Evolutionary conservation across 2,329 filamentous ascomycete species (phyloP).

Genomic region (Paradendryphiella salina): DNA sequence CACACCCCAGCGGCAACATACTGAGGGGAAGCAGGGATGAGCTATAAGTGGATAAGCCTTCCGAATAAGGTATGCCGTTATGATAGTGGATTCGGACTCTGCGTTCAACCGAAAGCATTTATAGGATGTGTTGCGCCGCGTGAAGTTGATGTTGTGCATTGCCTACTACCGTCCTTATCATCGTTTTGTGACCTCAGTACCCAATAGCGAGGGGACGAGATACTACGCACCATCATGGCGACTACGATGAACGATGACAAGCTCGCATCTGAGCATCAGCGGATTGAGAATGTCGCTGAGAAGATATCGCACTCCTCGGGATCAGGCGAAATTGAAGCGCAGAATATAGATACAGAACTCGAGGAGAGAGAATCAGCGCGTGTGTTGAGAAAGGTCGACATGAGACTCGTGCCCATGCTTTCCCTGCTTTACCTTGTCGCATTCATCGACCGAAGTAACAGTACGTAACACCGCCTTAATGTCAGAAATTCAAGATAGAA

Average conservation of each 20-base stretch:
- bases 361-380: conserved; percentile 34
- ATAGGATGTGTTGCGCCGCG: conserved; percentile 12
- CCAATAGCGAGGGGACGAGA: neutral
- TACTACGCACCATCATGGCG: conserved; percentile 15
- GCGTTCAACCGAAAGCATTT: conserved; percentile 18
- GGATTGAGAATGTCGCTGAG: conserved; percentile 32
- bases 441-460: conserved; percentile 43
- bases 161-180: neutral
- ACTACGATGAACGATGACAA: conserved; percentile 21
- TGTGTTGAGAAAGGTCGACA: conserved; percentile 44
- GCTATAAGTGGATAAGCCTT: conserved; percentile 3
- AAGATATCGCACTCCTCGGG: conserved; percentile 30
- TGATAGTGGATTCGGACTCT: conserved; percentile 13
- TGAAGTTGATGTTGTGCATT: neutral
- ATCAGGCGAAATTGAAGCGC: conserved; percentile 29
- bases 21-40: neutral
- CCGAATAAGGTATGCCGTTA: conserved; percentile 16
- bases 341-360: conserved; percentile 25
- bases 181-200: neutral
- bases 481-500: neutral
- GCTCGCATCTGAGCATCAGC: conserved; percentile 16
- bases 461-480: conserved; percentile 9
- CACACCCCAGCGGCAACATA: conserved; percentile 8
- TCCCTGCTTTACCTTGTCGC: conserved; percentile 43
- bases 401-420: conserved; percentile 36